These are phyloP conservation scores for Bremia lactucae DNA, from an alignment of 352 stramenopile genomes.

Conservation along the genomic window DNA sequence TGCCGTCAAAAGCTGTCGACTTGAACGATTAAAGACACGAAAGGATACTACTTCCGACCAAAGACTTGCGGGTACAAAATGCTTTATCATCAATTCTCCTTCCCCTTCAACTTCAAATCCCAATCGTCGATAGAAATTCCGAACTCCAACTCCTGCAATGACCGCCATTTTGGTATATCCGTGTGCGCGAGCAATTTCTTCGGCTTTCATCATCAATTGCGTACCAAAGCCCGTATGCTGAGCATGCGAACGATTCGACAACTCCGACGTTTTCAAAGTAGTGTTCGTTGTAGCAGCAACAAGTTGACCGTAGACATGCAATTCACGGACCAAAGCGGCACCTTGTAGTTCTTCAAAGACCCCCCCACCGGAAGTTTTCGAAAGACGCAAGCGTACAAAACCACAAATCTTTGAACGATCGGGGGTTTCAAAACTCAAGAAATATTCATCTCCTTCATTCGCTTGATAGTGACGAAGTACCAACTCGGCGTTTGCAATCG, in stretches of 20 bases:
- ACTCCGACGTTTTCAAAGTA: constrained; percentile 21
- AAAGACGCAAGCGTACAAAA: constrained; percentile 83
- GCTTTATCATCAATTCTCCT: constrained; percentile 83
- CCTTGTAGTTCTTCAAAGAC: constrained; percentile 71
- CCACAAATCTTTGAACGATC: constrained; percentile 86
- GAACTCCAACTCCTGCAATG: constrained; percentile 85
- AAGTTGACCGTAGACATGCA: constrained; percentile 88
- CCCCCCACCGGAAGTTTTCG: constrained; percentile 41
- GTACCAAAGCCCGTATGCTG: constrained; percentile 87
- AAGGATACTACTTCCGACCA: constrained; percentile 12
- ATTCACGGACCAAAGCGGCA: constrained; percentile 78
- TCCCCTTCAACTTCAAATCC: constrained; percentile 83
- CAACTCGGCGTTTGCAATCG: constrained; percentile 59
- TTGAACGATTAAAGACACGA: constrained; percentile 3
- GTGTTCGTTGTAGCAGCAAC: constrained; percentile 40
- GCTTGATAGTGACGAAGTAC: constrained; percentile 76
- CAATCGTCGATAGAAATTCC: constrained; percentile 86
- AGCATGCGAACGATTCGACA: constrained; percentile 34
- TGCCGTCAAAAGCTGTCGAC: too few species aligned
- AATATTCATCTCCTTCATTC: constrained; percentile 85
- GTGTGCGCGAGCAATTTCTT: constrained; percentile 59
- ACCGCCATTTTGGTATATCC: constrained; percentile 79
- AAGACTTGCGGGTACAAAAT: constrained; percentile 20
- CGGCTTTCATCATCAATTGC: constrained; percentile 74
- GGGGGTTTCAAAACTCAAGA: constrained; percentile 87